Evolutionary conservation across 2,329 filamentous ascomycete genomes (phyloP).

Genomic region (Trichoderma lentiforme): DNA sequence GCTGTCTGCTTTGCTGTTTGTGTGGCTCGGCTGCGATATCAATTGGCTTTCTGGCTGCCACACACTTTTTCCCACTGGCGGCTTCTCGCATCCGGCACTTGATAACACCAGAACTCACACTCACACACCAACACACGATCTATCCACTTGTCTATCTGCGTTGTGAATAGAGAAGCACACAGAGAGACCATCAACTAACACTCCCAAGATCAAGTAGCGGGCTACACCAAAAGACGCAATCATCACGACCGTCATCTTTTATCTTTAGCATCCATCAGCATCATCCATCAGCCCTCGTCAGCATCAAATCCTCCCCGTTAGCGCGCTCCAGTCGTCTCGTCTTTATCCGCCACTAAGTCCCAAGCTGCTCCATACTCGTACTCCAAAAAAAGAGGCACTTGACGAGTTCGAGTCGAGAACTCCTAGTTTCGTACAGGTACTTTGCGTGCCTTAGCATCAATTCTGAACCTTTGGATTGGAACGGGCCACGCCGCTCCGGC

Average conservation of each 20-base stretch:
- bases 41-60: neutral
- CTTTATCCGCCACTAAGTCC: constrained; percentile 1
- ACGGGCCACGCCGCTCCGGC: constrained; percentile 14
- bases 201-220: neutral
- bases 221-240: neutral
- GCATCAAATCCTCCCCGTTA: neutral
- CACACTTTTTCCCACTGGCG: neutral
- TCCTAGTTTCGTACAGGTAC: neutral
- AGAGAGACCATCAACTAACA: neutral
- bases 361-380: neutral
- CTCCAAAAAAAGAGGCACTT: neutral
- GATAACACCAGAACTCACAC: neutral
- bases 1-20: neutral
- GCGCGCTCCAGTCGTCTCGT: neutral
- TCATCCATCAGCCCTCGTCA: neutral
- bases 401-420: neutral
- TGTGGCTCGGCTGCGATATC: neutral
- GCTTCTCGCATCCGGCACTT: neutral
- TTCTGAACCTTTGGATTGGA: constrained; percentile 9
- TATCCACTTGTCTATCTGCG: neutral
- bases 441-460: neutral
- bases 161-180: neutral
- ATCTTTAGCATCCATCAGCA: neutral
- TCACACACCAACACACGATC: neutral
- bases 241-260: neutral